Conservation (phyloP, 495 filamentous ascomycete species). For the Articulospora tetracladia region DNA sequence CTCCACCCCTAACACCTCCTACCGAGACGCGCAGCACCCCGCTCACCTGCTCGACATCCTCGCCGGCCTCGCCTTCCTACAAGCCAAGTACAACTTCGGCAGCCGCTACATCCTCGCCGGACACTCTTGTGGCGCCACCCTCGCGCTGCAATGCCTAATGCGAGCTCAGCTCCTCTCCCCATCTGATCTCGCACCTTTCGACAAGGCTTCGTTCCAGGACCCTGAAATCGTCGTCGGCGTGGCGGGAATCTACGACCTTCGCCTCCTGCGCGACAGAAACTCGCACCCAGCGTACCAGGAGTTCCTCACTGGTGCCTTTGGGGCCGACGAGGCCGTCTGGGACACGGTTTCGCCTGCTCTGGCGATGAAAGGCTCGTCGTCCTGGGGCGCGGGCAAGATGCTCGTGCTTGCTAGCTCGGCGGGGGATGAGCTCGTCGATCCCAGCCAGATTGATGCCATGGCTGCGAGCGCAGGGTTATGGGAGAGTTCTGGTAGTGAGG, state of each 20-base stretch:
- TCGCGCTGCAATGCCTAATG: conserved; percentile 69
- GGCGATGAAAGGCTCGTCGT: too few relatives aligned
- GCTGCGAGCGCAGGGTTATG: too few relatives aligned
- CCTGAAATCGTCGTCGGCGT: neutral
- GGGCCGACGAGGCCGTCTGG: neutral
- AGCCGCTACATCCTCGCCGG: conserved; percentile 62
- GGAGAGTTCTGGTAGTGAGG: neutral
- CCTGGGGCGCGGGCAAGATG: neutral
- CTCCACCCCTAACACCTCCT: neutral
- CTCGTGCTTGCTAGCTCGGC: neutral
- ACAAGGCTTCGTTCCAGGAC: neutral
- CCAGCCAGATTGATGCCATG: neutral
- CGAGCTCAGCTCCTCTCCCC: conserved; percentile 3
- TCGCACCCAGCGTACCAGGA: neutral
- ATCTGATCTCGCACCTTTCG: too few relatives aligned
- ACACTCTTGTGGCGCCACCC: conserved; percentile 70
- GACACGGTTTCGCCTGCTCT: neutral
- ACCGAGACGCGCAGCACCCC: conserved; percentile 53
- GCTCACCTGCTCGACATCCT: conserved; percentile 70
- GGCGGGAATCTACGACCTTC: neutral
- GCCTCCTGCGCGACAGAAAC: neutral
- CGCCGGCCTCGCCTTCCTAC: conserved; percentile 54
- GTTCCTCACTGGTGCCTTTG: conserved; percentile 2
- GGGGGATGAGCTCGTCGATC: neutral
- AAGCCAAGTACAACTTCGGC: conserved; percentile 45